These are phyloP conservation scores for Claviceps paspali DNA, from an alignment of 2,329 filamentous ascomycete species.

Conservation along the genomic window DNA sequence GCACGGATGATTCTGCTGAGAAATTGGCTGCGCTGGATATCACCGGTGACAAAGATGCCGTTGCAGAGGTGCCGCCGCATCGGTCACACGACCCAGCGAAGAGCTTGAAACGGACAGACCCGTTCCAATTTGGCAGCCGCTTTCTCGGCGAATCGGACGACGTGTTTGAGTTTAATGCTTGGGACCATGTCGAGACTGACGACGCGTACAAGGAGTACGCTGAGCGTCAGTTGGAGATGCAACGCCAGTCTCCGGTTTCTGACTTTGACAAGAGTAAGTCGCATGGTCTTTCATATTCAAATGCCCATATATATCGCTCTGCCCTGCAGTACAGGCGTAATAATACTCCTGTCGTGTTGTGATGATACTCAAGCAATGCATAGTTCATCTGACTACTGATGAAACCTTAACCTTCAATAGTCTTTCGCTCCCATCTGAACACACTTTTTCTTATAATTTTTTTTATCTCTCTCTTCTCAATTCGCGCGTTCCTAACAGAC, in stretches of 20 bases:
- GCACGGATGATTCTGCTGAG: constrained; percentile 9
- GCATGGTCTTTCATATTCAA: background rate
- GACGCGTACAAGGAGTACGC: constrained; percentile 75
- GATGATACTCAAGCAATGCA: constrained; percentile 45
- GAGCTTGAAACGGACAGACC: constrained; percentile 77
- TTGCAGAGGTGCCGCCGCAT: constrained; percentile 32
- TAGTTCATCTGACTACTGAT: constrained; percentile 59
- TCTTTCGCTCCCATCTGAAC: constrained; percentile 66
- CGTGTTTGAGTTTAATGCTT: constrained; percentile 95
- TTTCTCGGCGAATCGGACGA: constrained; percentile 72
- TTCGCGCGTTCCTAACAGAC: no score
- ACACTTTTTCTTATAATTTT: constrained; percentile 4
- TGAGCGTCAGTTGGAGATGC: constrained; percentile 68
- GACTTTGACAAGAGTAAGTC: constrained; percentile 77
- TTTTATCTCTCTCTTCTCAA: no score
- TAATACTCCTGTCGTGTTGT: constrained; percentile 22
- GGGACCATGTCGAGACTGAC: constrained; percentile 95
- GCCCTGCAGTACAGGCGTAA: background rate
- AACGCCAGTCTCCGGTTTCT: constrained; percentile 73
- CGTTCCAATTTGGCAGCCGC: constrained; percentile 90
- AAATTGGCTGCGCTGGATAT: constrained; percentile 14
- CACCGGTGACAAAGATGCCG: background rate
- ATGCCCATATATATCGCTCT: background rate
- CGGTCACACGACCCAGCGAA: constrained; percentile 55
- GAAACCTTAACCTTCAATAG: constrained; percentile 32